Conservation (phyloP, 305 asterid species). For the Fraxinus baroniana region DNA sequence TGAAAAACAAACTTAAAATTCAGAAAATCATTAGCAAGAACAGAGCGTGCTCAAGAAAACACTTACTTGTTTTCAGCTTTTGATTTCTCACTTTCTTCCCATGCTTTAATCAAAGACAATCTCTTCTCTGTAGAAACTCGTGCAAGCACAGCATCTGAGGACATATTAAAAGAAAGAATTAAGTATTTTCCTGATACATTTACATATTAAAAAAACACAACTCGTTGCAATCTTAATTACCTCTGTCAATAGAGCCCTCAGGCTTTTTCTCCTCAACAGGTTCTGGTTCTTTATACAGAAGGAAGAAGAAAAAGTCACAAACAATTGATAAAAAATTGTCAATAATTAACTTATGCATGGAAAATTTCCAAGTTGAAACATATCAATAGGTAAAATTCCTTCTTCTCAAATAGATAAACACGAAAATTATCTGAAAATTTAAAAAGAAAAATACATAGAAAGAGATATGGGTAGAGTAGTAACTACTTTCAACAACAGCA, state of each 20-base stretch:
- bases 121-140: constrained; percentile 80
- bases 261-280: background rate
- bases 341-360: background rate
- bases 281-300: constrained; percentile 29
- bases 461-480: background rate
- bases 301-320: background rate
- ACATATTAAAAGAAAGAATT: constrained; percentile 14
- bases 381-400: background rate
- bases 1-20: background rate
- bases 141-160: constrained; percentile 68
- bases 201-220: background rate
- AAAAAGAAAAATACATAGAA: background rate
- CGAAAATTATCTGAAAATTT: background rate
- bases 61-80: constrained; percentile 86
- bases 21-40: background rate
- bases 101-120: constrained; percentile 61
- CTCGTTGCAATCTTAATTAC: constrained; percentile 21
- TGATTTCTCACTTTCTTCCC: constrained; percentile 22
- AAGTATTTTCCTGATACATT: background rate
- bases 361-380: background rate
- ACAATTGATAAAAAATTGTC: background rate
- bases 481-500: constrained; percentile 46
- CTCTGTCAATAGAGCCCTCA: constrained; percentile 57
- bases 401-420: background rate
- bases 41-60: constrained; percentile 12